Evolutionary conservation across 257 asterid species (phyloP).

Genomic region (Solanum chilense): DNA sequence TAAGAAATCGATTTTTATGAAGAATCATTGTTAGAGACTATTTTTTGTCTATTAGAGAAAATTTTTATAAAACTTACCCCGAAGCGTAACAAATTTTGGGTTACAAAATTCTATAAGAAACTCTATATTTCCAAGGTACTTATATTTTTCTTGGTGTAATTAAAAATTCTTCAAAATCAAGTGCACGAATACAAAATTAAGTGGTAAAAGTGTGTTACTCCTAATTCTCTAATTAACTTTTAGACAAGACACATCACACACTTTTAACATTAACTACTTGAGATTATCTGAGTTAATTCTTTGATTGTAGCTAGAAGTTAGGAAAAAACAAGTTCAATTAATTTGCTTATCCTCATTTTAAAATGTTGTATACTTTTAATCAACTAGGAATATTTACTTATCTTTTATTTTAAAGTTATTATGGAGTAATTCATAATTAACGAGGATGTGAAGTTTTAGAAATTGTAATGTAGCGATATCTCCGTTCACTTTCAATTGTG

Average conservation of each 20-base stretch:
- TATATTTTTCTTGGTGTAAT: background rate
- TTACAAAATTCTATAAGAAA: background rate
- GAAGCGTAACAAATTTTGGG: background rate
- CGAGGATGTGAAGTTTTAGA: background rate
- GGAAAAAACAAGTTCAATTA: background rate
- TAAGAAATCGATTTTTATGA: background rate
- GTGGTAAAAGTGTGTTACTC: background rate
- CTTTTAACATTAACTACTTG: background rate
- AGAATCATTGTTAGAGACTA: background rate
- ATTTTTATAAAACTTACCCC: background rate
- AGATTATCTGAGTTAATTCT: background rate
- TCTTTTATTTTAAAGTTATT: background rate
- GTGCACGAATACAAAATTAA: too few species aligned
- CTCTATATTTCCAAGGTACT: background rate
- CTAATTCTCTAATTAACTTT: background rate
- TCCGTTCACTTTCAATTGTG: too few species aligned
- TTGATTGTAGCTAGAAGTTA: background rate
- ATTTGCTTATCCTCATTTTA: background rate
- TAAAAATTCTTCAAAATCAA: background rate
- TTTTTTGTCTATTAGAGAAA: too few species aligned
- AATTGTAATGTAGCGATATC: background rate
- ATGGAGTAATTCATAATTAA: background rate
- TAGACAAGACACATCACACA: background rate
- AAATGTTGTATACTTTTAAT: background rate
- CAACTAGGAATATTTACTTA: background rate